Percentiles rank a stretch among this genome's conserved stretches.
phyloP scores from a whole-genome alignment of 345 rosid genomes.

The Gossypium sturtianum region DNA sequence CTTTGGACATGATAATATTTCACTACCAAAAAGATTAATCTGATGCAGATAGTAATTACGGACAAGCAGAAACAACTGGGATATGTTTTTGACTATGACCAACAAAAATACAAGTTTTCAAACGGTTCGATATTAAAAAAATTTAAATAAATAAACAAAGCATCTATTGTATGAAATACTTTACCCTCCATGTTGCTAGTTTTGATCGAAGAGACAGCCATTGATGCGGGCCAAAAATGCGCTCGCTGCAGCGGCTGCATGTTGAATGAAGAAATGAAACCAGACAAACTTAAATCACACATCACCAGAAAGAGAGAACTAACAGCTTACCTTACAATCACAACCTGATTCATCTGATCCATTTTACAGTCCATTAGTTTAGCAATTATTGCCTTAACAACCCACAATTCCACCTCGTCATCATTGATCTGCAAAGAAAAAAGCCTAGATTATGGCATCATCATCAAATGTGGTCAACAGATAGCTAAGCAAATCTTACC shows the following conservation, averaged over 20 bases:
- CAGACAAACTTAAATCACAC: neutral
- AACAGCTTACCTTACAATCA: conserved; percentile 58
- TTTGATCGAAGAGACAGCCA: conserved; percentile 71
- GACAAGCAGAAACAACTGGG: neutral
- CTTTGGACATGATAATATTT: no score
- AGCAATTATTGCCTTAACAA: conserved; percentile 78
- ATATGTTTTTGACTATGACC: neutral
- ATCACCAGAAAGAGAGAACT: neutral
- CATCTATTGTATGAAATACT: neutral
- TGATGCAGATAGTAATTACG: no score
- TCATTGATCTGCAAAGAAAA: conserved; percentile 50
- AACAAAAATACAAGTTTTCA: neutral
- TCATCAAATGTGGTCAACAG: conserved; percentile 4
- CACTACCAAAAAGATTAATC: no score
- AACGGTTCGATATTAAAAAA: neutral
- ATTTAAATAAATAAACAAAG: neutral
- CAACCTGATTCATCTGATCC: conserved; percentile 87
- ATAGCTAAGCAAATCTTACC: conserved; percentile 32
- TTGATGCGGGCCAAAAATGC: conserved; percentile 61
- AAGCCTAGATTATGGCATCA: neutral
- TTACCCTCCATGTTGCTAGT: conserved; percentile 78
- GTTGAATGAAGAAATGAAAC: neutral
- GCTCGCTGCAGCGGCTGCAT: conserved; percentile 66
- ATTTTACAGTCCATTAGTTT: conserved; percentile 77
- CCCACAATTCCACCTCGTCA: conserved; percentile 80